Evolutionary conservation across 192 early-diverging fungal genomes (phyloP).

Genomic region (Cladochytrium replicatum): DNA sequence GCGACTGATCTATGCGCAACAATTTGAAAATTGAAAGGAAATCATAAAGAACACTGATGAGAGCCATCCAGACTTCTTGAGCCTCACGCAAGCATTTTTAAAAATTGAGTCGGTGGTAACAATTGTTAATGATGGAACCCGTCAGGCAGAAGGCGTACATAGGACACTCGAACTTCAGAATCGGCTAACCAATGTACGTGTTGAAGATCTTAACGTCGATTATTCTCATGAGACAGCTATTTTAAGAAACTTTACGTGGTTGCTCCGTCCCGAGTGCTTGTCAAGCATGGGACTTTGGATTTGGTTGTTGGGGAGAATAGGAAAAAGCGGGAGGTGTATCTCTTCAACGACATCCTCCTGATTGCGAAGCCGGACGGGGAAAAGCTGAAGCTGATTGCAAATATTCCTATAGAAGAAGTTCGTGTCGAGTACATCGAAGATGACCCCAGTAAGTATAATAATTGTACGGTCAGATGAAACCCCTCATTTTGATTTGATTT

Average conservation of each 20-base stretch:
- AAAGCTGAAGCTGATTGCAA: constrained; percentile 38
- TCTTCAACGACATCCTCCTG: constrained; percentile 46
- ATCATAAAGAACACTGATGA: constrained; percentile 36
- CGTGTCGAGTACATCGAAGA: too few species aligned
- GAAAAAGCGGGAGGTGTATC: constrained; percentile 37
- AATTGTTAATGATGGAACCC: constrained; percentile 43
- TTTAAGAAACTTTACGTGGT: constrained; percentile 40
- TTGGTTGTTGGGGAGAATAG: constrained; percentile 22
- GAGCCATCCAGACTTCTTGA: constrained; percentile 31
- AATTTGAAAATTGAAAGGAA: constrained; percentile 23
- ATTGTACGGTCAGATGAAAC: background rate
- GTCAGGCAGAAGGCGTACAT: constrained; percentile 41
- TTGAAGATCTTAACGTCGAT: background rate
- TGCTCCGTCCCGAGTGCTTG: constrained; percentile 29
- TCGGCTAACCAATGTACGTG: constrained; percentile 28
- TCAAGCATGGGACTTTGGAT: constrained; percentile 29
- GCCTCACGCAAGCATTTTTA: constrained; percentile 28
- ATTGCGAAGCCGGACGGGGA: constrained; percentile 38
- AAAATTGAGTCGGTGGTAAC: constrained; percentile 48
- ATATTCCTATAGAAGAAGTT: constrained; percentile 40
- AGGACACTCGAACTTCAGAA: constrained; percentile 43
- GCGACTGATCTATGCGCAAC: background rate
- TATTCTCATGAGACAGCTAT: constrained; percentile 1
- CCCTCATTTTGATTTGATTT: constrained; percentile 1
- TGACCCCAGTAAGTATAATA: background rate